Conservation (phyloP, 2,329 filamentous ascomycete species). For the Ceratocystis lukuohia region DNA sequence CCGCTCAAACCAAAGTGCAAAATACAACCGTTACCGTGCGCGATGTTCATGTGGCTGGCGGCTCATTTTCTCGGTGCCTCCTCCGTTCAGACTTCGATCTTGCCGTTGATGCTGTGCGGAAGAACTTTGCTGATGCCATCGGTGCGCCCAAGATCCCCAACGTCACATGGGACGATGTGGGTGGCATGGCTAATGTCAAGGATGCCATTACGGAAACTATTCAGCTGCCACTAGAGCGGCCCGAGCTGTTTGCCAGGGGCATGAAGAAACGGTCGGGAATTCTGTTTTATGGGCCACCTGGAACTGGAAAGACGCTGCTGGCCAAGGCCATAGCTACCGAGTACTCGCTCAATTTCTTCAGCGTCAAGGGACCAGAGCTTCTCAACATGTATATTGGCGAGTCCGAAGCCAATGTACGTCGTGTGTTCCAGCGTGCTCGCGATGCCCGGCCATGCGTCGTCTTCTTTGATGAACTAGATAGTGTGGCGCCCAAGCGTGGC, state of each 20-base stretch:
- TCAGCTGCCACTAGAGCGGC: conserved; percentile 77
- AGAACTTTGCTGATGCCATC: conserved; percentile 96
- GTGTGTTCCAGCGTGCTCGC: conserved; percentile 75
- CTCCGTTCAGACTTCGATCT: conserved; percentile 74
- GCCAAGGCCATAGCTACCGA: conserved; percentile 89
- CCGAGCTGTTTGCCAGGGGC: conserved; percentile 88
- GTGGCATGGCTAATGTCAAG: conserved; percentile 85
- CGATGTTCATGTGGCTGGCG: conserved; percentile 81
- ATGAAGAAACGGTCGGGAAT: conserved; percentile 97
- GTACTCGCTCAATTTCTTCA: conserved; percentile 90
- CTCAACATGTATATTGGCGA: conserved; percentile 96
- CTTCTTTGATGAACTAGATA: conserved; percentile 88
- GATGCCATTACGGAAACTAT: conserved; percentile 96
- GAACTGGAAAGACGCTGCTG: conserved; percentile 82
- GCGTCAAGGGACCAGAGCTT: conserved; percentile 79
- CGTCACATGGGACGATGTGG: conserved; percentile 91
- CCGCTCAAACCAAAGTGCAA: conserved; percentile 28
- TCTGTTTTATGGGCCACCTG: conserved; percentile 79
- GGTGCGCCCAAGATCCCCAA: conserved; percentile 97
- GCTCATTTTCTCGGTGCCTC: conserved; percentile 62
- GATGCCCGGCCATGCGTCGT: conserved; percentile 81
- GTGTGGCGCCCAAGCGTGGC: conserved; percentile 86
- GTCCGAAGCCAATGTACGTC: conserved; percentile 79
- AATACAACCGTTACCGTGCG: conserved; percentile 45
- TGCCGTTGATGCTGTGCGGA: conserved; percentile 89